phyloP scores from a whole-genome alignment of 345 rosid species.

The Gossypioides kirkii region DNA sequence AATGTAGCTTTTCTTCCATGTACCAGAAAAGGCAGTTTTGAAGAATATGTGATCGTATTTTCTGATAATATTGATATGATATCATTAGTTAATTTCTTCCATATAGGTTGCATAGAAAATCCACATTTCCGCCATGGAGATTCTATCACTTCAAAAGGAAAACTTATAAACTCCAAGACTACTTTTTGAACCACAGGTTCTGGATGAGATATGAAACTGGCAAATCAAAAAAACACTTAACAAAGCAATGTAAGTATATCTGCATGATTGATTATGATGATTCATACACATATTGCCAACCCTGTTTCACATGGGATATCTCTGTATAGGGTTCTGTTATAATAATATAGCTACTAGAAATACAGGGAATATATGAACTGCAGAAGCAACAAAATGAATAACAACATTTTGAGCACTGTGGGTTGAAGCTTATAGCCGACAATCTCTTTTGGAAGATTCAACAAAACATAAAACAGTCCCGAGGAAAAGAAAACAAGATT shows the following conservation, averaged over 20 bases:
- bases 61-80: too few species aligned
- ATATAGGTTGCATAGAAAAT: background rate
- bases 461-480: background rate
- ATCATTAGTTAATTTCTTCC: too few species aligned
- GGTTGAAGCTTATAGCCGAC: slow-evolving; percentile 12
- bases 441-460: slow-evolving; percentile 12
- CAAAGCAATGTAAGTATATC: background rate
- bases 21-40: too few species aligned
- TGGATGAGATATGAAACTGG: slow-evolving; percentile 23
- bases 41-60: too few species aligned
- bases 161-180: slow-evolving; percentile 26
- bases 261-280: slow-evolving; percentile 16
- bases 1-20: too few species aligned
- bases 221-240: slow-evolving; percentile 11
- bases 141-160: background rate
- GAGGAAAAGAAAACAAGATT: background rate
- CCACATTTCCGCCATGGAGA: background rate
- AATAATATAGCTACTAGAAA: background rate
- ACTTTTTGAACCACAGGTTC: slow-evolving; percentile 22
- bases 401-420: slow-evolving; percentile 13
- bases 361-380: slow-evolving; percentile 27
- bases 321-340: background rate
- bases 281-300: background rate
- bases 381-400: slow-evolving; percentile 27
- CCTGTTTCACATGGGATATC: slow-evolving; percentile 22